These are phyloP conservation scores for Sporothrix pallida DNA, from an alignment of 2,329 filamentous ascomycete species.

Conservation along the genomic window DNA sequence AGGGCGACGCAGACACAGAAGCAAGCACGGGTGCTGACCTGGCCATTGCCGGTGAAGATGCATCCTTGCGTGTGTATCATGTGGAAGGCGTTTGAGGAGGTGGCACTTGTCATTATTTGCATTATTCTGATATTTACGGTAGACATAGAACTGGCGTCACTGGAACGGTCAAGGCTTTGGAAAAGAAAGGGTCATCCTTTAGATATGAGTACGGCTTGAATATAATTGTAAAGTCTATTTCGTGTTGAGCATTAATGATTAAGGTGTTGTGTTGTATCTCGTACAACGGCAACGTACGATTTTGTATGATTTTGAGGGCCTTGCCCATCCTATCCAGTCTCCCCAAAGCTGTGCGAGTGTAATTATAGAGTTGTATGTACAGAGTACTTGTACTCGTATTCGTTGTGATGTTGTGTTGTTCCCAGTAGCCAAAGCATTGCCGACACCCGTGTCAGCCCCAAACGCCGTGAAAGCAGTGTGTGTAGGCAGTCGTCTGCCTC, in stretches of 20 bases:
- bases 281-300: neutral
- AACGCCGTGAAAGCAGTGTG: neutral
- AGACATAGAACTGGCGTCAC: slow-evolving; percentile 6
- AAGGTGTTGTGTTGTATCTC: neutral
- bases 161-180: neutral
- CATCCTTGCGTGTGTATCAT: slow-evolving; percentile 63
- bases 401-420: neutral
- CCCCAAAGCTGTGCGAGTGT: neutral
- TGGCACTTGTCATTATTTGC: neutral
- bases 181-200: neutral
- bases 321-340: slow-evolving; percentile 15
- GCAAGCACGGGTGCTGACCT: slow-evolving; percentile 46
- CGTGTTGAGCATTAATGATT: slow-evolving; percentile 17
- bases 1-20: neutral
- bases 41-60: slow-evolving; percentile 65
- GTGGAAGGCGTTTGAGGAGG: slow-evolving; percentile 43
- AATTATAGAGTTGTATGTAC: neutral
- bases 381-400: neutral
- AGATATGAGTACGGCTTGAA: neutral
- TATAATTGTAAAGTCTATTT: slow-evolving; percentile 14
- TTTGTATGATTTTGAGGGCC: neutral
- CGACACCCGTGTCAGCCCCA: neutral
- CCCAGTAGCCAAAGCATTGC: neutral
- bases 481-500: neutral
- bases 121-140: neutral